A percentile compares a stretch with the other conserved stretches of the same genome.
Conservation (phyloP, 179 eudicot species). For the Dionaea muscipula region DNA sequence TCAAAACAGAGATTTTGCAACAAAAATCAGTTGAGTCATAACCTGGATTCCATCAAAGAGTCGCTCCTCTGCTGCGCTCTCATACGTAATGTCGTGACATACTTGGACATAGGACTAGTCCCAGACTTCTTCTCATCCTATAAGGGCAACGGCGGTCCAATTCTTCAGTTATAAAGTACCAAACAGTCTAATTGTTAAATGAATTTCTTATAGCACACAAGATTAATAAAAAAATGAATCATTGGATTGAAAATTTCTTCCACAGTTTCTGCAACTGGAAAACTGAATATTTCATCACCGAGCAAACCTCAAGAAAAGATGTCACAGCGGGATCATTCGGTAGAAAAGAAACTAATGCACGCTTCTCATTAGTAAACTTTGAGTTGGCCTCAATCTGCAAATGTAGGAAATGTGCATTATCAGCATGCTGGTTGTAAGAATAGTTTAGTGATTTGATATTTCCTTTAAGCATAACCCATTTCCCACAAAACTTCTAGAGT, state of each 20-base stretch:
- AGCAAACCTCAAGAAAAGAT: slow-evolving; percentile 64
- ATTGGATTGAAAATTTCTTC: no score
- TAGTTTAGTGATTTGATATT: no score
- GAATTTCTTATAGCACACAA: no score
- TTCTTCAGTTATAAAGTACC: no score
- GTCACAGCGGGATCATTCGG: slow-evolving; percentile 75
- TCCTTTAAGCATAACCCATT: no score
- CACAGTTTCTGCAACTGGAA: no score
- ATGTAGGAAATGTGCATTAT: background rate
- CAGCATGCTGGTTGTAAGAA: background rate
- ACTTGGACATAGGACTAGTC: slow-evolving; percentile 60
- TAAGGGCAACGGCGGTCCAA: background rate
- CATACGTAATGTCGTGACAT: slow-evolving; percentile 44
- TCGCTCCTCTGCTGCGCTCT: slow-evolving; percentile 61
- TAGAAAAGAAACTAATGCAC: slow-evolving; percentile 45
- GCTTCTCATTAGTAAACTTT: slow-evolving; percentile 55
- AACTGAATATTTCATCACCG: no score
- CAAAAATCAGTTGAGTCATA: slow-evolving; percentile 3
- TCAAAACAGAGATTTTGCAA: background rate
- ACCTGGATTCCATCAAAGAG: slow-evolving; percentile 69
- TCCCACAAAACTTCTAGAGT: background rate
- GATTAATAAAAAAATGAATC: no score
- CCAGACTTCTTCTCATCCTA: slow-evolving; percentile 70
- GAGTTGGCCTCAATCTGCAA: slow-evolving; percentile 76
- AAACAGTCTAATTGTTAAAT: no score